Evolutionary conservation across 1,284 basidiomycete genomes (phyloP).

Genomic region (Boletus semigastroideus): DNA sequence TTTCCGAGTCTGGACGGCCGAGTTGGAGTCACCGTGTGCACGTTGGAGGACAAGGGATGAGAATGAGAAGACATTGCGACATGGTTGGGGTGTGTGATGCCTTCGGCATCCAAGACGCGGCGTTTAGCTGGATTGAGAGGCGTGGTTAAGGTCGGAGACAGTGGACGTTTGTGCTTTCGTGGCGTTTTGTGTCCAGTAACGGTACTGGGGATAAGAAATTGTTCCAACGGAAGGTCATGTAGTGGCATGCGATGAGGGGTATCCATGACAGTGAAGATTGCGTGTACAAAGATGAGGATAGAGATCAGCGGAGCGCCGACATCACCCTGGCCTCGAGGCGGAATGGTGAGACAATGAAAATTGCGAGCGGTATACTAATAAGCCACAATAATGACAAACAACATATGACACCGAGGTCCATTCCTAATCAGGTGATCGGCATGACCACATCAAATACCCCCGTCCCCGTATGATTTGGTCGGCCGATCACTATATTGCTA

Average conservation of each 20-base stretch:
- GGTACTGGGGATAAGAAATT: slow-evolving; percentile 41
- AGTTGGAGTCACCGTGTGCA: slow-evolving; percentile 20
- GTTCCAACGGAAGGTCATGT: slow-evolving; percentile 56
- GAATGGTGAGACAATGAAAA: slow-evolving; percentile 19
- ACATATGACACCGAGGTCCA: slow-evolving; percentile 6
- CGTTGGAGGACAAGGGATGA: slow-evolving; percentile 17
- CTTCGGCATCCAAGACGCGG: slow-evolving; percentile 61
- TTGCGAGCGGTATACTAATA: slow-evolving; percentile 3
- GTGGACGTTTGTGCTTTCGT: slow-evolving; percentile 46
- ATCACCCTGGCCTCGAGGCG: slow-evolving; percentile 29
- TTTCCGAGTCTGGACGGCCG: slow-evolving; percentile 25
- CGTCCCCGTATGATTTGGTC: slow-evolving; percentile 82
- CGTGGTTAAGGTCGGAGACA: slow-evolving; percentile 49
- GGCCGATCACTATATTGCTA: slow-evolving; percentile 89
- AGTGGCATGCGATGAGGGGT: slow-evolving; percentile 47
- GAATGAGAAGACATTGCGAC: slow-evolving; percentile 18
- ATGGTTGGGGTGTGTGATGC: slow-evolving; percentile 35
- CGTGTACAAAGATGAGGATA: slow-evolving; percentile 11
- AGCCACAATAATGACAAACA: slow-evolving; percentile 30
- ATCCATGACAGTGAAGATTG: slow-evolving; percentile 22
- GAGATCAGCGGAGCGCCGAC: slow-evolving; percentile 27
- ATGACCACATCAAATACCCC: slow-evolving; percentile 85
- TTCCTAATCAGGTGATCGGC: slow-evolving; percentile 38
- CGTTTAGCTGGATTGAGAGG: slow-evolving; percentile 65
- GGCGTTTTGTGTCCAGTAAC: slow-evolving; percentile 19